Evolutionary conservation across 2,329 filamentous ascomycete genomes (phyloP), one percentile per base, ranked within the genome.

Genomic region (Monascus ruber): DNA sequence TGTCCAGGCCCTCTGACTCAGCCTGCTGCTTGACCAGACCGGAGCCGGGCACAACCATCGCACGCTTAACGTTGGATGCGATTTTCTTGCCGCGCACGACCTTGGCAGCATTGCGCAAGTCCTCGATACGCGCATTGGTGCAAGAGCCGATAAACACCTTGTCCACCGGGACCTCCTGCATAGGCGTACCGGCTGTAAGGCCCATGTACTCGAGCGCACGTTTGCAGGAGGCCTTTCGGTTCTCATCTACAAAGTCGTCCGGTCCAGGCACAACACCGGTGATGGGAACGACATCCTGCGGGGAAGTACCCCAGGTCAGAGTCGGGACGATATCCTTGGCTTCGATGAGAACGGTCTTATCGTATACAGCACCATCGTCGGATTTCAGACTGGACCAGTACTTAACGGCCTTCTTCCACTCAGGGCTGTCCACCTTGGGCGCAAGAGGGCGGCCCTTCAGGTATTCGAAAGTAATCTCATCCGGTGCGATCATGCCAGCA

Each of bases 141-240:
- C 91, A 98, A 7, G 87, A 94, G 34, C 91, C 91, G 52, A 96
- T 95, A 62, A 96, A 98, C 49, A 96, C 80, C 72, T 96, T 96
- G 74, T 98, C 91, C 39, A 96, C 68, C 26, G 72, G 66, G 48
- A 98, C 81, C n/a, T 96, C 87, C 60, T 94, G 78, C 81, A 98
- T 91, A 6, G 77, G 82, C 0, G 84, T 94, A 40, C 87, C 87
- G 24, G 89, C 71, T 5, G 74, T 82, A 39, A 98, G 73, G 29
- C 91, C 91, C 91, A 98, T 98, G 66, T 98, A 98, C 62, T 95
- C 81, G 25, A 98, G 73, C 63, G 88, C 85, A 40, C 87, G 77
- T 47, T 78, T 76, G 56, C 84, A 88, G 40, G 83, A 76, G 17
- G 74, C 70, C 72, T 89, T 91, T 73, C 88, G 93, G 53, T 75